Base-by-base conservation (phyloP, 768 basidiomycete genomes). In the Termitomyces titanicus region DNA sequence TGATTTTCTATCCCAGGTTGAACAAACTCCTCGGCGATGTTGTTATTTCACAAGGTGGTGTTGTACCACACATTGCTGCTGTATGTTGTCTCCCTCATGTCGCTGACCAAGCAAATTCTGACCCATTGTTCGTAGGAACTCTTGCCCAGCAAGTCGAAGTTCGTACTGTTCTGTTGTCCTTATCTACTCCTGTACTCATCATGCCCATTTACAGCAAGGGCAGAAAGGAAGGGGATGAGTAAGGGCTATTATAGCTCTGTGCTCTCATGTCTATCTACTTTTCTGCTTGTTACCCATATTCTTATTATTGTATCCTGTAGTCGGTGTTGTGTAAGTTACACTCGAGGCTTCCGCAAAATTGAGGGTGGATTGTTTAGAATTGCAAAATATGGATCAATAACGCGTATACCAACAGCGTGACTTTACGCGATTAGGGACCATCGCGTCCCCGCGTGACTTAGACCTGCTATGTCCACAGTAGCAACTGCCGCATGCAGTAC, bases 1-100 rank as follows among this genome's bases (percentile, higher is more conserved):
- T 51, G 46, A 58, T 51, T 47, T 27, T 47, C 56, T 44, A n/a
- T 38, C 24, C n/a, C 50, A 88, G 85, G 64, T 72, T 89, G 69
- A 85, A 85, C 70, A 81, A 76, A 66, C 78, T 90, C 43, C 81
- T 90, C 42, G 88, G 86, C 24, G 77, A 86, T 61, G 94, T 96
- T 60, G 85, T 94, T 72, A 95, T 96, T 76, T 94, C 92, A 33
- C 92, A 96, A 71, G 94, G 94, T 74, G 94, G 94, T 80, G 92
- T 94, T 55, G 87, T 93, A 18, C 91, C 91, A 55, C 82, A 82
- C 68, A 96, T 96, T 58, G 75, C 76, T 49, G 70, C 74, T 25
- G 76, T 74, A 67, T 47, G 72, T 65, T 39, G 38, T 51, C 2
- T 3, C 35, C 8, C n/a, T 29, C 18, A 39, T 18, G 27, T 35